Evolutionary conservation across 495 filamentous ascomycete species (phyloP), one percentile per base, ranked within the genome.

Genomic region (Venustampulla echinocandica): DNA sequence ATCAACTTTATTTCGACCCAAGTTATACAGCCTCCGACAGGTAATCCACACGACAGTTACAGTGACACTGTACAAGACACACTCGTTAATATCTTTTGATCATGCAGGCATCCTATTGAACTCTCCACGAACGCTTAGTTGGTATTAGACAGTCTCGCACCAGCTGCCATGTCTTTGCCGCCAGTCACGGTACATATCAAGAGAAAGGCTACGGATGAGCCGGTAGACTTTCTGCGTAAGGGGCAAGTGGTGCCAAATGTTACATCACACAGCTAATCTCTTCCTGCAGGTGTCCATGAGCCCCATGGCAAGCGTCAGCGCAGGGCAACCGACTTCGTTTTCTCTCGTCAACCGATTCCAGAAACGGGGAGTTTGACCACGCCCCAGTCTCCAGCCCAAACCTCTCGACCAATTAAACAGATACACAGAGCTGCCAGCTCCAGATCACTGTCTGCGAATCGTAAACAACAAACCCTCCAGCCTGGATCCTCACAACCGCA

Each of bases 121-220:
- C n/a, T n/a, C n/a, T n/a, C n/a, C n/a, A n/a, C n/a, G n/a, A n/a
- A n/a, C n/a, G n/a, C n/a, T n/a, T n/a, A n/a, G n/a, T n/a, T n/a
- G n/a, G n/a, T n/a, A n/a, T n/a, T n/a, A n/a, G n/a, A n/a, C n/a
- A n/a, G n/a, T n/a, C n/a, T n/a, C n/a, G n/a, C n/a, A n/a, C 27
- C 27, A 7, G 32, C 51, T 37, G 51, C 21, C 44, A 73, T 74
- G 70, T 69, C 70, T 44, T 53, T 70, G n/a, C 73, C 74, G 9
- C 74, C 74, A 9, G 58, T 65, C 36, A 59, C 64, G 10, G 71
- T 77, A 60, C 66, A 66, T 21, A 65, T 77, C 44, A 77, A 77
- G 67, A 68, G 74, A 54, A 77, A 75, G 59, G 66, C 64, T 20
- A 65, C 57, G 10, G 73, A 75, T 21, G 74, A 76, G 13, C 70